A percentile compares a stretch with the other conserved stretches of the same genome.
These are phyloP conservation scores for Plenodomus biglobosus DNA, from an alignment of 2,329 filamentous ascomycete species.

Conservation along the genomic window DNA sequence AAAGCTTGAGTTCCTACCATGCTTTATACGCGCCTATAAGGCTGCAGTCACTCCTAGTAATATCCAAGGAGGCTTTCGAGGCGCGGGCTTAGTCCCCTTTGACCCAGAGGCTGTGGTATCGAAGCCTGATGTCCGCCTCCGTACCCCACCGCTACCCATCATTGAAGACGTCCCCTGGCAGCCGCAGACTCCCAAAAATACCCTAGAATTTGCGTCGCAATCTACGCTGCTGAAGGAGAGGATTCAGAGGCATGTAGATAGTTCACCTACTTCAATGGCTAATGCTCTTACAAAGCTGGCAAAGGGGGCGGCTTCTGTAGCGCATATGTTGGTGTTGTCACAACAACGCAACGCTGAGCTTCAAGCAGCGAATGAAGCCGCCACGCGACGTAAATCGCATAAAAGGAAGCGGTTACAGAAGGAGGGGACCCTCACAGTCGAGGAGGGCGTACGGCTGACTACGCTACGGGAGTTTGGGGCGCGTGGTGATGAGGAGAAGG, in stretches of 20 bases:
- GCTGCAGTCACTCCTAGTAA: constrained; percentile 31
- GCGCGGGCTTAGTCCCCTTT: constrained; percentile 37
- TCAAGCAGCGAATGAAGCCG: constrained; percentile 5
- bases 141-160: constrained; percentile 10
- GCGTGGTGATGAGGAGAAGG: constrained; percentile 11
- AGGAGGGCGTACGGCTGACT: constrained; percentile 4
- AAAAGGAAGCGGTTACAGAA: constrained; percentile 9
- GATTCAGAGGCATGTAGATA: constrained; percentile 2
- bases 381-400: constrained; percentile 5
- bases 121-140: constrained; percentile 32
- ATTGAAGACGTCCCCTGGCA: constrained; percentile 4
- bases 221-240: constrained; percentile 6
- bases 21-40: constrained; percentile 28
- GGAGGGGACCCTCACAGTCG: constrained; percentile 3
- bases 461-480: constrained; percentile 11
- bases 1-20: constrained; percentile 17
- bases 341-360: background rate
- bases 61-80: constrained; percentile 33
- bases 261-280: constrained; percentile 2
- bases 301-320: constrained; percentile 2
- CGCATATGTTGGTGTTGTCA: background rate
- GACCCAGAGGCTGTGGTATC: constrained; percentile 36
- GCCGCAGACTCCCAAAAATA: constrained; percentile 14
- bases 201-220: constrained; percentile 8
- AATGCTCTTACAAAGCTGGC: constrained; percentile 1